Evolutionary conservation across 306 rosid species (phyloP), one percentile per base, ranked within the genome.

Genomic region (Cucurbita moschata): DNA sequence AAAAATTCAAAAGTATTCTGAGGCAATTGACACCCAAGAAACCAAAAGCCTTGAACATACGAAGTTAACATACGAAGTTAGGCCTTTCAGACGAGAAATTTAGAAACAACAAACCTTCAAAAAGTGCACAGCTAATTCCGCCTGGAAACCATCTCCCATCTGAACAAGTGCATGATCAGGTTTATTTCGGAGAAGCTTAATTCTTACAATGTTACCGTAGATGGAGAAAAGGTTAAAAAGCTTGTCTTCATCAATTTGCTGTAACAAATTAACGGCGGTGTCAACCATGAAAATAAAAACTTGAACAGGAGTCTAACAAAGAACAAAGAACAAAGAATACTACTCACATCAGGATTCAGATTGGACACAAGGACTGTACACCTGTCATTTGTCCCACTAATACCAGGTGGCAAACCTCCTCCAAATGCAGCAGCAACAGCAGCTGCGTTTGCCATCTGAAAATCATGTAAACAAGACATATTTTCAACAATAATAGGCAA

Each of bases 111-210:
- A 62, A 70, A 95, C 99, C 99, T 95, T 95, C 80, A 95, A 78
- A 77, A 91, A 95, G 81, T 95, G 92, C 5, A 95, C 99, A 13
- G 99, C 99, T 79, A 95, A 74, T 85, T 95, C 99, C 61, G 97
- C 92, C 79, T 95, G 99, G 75, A 95, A 95, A 74, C 99, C 99
- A 82, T 95, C 99, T 26, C 97, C 97, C 99, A 95, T 95, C 83
- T 95, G 96, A 58, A 95, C 81, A 50, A 95, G 99, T 47, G 97
- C 99, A 75, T 95, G 97, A 83, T 95, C 99, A 19, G 99, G 95
- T 79, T 95, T 95, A 77, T 95, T 95, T 35, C 96, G 87, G 76
- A 95, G 96, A 72, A 95, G 89, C 87, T 91, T 95, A 56, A 95
- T 88, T 79, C 99, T 88, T 69, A 88, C 90, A 79, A 95, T 95